These are phyloP conservation scores for Colletotrichum brevisporum DNA, from an alignment of 2,329 filamentous ascomycete genomes.

Conservation along the genomic window DNA sequence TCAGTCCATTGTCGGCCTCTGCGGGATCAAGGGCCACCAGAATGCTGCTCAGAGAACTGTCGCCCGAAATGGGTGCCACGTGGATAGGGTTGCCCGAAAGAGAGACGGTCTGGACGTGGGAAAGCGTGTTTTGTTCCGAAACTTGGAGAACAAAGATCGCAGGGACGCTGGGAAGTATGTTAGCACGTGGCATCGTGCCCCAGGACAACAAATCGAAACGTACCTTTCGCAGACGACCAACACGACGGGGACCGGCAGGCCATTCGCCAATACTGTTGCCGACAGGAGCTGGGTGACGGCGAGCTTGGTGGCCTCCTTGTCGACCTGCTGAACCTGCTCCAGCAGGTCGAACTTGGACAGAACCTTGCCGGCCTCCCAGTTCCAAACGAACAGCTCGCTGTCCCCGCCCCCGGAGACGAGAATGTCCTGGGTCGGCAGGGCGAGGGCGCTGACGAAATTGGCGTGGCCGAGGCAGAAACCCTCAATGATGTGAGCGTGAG, in stretches of 20 bases:
- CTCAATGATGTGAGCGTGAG: slow-evolving; percentile 91
- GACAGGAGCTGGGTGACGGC: slow-evolving; percentile 63
- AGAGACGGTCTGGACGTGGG: slow-evolving; percentile 63
- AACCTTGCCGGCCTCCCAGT: slow-evolving; percentile 76
- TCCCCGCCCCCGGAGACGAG: slow-evolving; percentile 93
- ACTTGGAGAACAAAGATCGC: slow-evolving; percentile 78
- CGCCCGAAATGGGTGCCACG: slow-evolving; percentile 50
- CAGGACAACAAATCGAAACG: slow-evolving; percentile 46
- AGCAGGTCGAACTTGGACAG: slow-evolving; percentile 69
- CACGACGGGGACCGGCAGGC: slow-evolving; percentile 44
- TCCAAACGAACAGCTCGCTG: slow-evolving; percentile 82
- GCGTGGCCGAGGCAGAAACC: slow-evolving; percentile 89
- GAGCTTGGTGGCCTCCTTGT: slow-evolving; percentile 55
- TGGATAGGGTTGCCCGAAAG: slow-evolving; percentile 78
- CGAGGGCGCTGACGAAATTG: slow-evolving; percentile 85
- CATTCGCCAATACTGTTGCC: slow-evolving; percentile 42
- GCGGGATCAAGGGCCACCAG: slow-evolving; percentile 58
- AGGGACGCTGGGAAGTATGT: slow-evolving; percentile 59
- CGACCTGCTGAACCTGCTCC: slow-evolving; percentile 49
- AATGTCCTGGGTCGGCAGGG: slow-evolving; percentile 73
- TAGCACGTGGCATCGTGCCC: slow-evolving; percentile 29
- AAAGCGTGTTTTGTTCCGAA: slow-evolving; percentile 61
- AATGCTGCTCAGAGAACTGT: slow-evolving; percentile 47
- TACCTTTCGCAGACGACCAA: slow-evolving; percentile 61
- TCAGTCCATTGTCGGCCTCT: slow-evolving; percentile 41